Evolutionary conservation across 352 stramenopile species (phyloP), one percentile per base, ranked within the genome.

Genomic region (Globisporangium heterothallicum): DNA sequence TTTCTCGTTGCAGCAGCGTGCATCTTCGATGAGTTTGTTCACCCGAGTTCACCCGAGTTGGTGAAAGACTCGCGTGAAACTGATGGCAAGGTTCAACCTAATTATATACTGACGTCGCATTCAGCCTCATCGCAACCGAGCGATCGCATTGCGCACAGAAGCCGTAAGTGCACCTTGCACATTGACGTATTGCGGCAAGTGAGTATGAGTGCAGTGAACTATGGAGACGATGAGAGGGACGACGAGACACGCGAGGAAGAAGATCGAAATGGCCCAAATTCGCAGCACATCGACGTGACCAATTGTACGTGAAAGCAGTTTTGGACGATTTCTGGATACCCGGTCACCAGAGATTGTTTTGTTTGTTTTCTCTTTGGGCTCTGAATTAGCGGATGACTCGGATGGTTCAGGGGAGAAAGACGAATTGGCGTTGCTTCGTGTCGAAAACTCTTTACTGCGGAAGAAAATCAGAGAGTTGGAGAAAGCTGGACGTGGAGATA

Each of bases 401-500:
- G 50, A 61, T 4, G 50, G 61, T 0, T 4, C 35, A 2, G 63
- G 61, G 14, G 57, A 74, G 16, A 41, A 51, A 22, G 74, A 82
- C 6, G 77, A 88, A 24, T 41, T 90, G 4, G 44, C 55, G 27
- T 50, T 79, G 4, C 66, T 90, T 4, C 64, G 77, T 10, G 61
- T 74, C 16, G 81, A 92, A 49, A 92, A 92, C 49, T 53, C 64
- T 3, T 52, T 89, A 16, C 52, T 92, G 12, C 75, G 71, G 44
- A 86, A 85, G 41, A 88, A 88, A 59, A 44, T 92, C 19, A 84
- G 84, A 49, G 70, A 80, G 19, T 58, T 86, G 8, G 75, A 88
- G 64, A 77, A 68, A 40, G 53, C 56, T 3, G 58, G 46, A 1
- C 70, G 72, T 9, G 69, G 72, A 6, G 71, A 84, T 14, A 86